These are phyloP conservation scores for Camellia oleifera DNA, from an alignment of 179 eudicot species.

Conservation along the genomic window DNA sequence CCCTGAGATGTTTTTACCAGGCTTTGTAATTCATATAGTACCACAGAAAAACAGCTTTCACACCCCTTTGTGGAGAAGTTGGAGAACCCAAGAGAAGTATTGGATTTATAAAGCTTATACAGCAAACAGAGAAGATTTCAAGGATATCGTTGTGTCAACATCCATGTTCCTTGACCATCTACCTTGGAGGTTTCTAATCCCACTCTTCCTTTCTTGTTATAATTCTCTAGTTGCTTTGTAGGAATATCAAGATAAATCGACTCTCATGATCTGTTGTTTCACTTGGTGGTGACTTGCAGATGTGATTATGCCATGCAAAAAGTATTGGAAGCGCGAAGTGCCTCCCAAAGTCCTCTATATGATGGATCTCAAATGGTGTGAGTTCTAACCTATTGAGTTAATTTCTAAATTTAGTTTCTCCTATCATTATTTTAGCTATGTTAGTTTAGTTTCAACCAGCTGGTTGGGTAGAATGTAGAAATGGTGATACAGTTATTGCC, in stretches of 20 bases:
- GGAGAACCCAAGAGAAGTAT: constrained; percentile 33
- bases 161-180: constrained; percentile 83
- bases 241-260: not conserved
- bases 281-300: constrained; percentile 15
- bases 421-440: not conserved
- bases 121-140: constrained; percentile 62
- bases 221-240: not conserved
- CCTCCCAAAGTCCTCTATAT: not conserved
- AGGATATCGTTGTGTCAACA: constrained; percentile 64
- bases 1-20: constrained; percentile 65
- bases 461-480: not conserved
- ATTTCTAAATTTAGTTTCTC: not conserved
- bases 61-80: constrained; percentile 41
- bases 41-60: constrained; percentile 31
- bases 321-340: constrained; percentile 22
- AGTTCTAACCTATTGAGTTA: constrained; percentile 4
- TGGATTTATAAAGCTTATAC: constrained; percentile 51
- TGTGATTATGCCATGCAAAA: constrained; percentile 29
- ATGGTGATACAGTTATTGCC: not conserved
- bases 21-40: constrained; percentile 56
- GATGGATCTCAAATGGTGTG: constrained; percentile 24
- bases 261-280: not conserved
- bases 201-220: not conserved
- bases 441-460: not conserved
- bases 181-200: constrained; percentile 65